Base-by-base conservation (phyloP, 2,329 filamentous ascomycete species). In the Teratosphaeria viscida region DNA sequence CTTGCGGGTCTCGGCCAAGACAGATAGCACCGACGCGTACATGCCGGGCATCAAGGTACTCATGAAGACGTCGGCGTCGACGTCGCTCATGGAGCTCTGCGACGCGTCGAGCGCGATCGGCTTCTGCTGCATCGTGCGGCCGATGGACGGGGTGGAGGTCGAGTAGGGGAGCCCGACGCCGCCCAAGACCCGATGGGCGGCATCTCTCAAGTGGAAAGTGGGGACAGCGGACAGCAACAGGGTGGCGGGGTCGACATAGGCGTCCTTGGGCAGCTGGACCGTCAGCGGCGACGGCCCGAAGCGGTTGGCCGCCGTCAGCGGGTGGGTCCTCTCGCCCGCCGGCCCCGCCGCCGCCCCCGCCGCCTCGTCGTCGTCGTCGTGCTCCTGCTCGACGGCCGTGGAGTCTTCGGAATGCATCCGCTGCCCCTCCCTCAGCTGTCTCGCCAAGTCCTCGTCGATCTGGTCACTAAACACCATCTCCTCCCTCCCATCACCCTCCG, bases 151-250 rank as follows among this genome's bases (percentile, higher is more conserved):
- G 2, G 88, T 92, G 1, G 85, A 82, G 0, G 88, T 85, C 1
- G 90, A 95, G 69, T 87, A 81, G 2, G 92, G 92, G 16, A 97
- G 77, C 0, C 85, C 84, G 3, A 75, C 75, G 0, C 92, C 92
- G 52, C 92, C 92, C 70, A 96, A 92, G 0, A 84, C 80, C 52
- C 79, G 82, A 65, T 89, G 84, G 0, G 92, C 89, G 1, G 87
- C 81, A 59, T 87, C 81, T 37, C 81, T 79, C 35, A 97, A 78
- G 70, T 99, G 94, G 59, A 85, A 87, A 52, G 85, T 83, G 60
- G 90, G 83, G 10, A 73, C 72, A 29, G 65, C 78, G 14, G 80
- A 79, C 2, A 97, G 78, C 2, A 96, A 78, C 4, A 82, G 74
- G 1, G 83, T 79, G 19, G 95, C 85, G 0, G 91, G 91, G 3